Evolutionary conservation across 352 stramenopile species (phyloP), one percentile per base, ranked within the genome.

Genomic region (Phytophthora palmivora): DNA sequence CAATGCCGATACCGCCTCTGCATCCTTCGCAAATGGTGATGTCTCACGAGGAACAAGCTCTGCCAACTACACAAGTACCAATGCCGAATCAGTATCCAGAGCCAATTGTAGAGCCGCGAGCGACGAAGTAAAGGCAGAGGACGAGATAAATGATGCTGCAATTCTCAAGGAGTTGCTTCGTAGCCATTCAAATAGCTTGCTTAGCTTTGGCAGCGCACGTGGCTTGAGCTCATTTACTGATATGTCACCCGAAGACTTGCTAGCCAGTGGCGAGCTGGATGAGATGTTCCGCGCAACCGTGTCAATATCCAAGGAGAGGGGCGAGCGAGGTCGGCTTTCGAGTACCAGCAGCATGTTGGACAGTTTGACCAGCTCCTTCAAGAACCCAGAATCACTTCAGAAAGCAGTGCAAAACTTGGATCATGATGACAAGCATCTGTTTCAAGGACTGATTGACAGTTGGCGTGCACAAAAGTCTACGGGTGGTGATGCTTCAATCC

Each of bases 251-350:
- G 84, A 93, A 28, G 84, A 91, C 26, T 52, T 93, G 24, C 71
- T 93, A 16, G 84, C 78, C 4, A 93, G 84, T 71, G 84, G 84
- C 4, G 84, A 93, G 66, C 67, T 93, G 36, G 84, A 93, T 42
- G 84, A 93, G 52, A 91, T 93, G 72, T 79, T 93, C 32, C 74
- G 76, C 19, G 76, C 82, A 3, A 78, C 82, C 0, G 71, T 91
- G 19, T 93, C 79, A 21, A 83, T 93, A 55, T 82, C 75, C 41
- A 75, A 80, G 36, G 88, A 90, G 15, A 52, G 26, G 36, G 33
- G 33, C 18, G 53, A 62, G 10, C 33, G 56, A 37, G 46, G 34
- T 47, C 63, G 53, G 2, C 63, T 65, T 39, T 65, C 56, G 0
- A 59, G 45, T 33, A 69, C 44, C 14, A 68, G 24, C 44, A 75